A percentile compares a stretch with the other conserved stretches of the same genome.
phyloP scores from a whole-genome alignment of 306 rosid genomes.

The Vachellia collinsii region DNA sequence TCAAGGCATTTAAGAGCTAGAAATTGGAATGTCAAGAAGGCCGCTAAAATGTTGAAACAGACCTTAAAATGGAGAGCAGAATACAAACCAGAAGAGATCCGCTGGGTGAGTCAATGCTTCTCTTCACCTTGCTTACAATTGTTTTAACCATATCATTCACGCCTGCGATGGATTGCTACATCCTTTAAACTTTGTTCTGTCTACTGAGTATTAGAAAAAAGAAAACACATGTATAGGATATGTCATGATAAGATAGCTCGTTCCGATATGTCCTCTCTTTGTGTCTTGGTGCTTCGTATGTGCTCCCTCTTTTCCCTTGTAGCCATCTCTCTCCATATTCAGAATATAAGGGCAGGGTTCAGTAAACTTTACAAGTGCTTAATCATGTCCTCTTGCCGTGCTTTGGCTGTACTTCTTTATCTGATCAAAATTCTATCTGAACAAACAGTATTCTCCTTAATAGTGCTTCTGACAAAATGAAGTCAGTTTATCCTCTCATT shows the following conservation, averaged over 20 bases:
- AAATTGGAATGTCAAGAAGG: constrained; percentile 11
- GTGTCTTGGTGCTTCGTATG: neutral
- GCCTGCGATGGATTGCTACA: neutral
- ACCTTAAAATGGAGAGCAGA: constrained; percentile 13
- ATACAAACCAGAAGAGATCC: constrained; percentile 7
- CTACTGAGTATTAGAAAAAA: neutral
- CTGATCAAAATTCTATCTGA: neutral
- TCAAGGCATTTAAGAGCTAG: constrained; percentile 11
- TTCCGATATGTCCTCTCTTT: neutral
- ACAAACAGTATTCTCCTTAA: neutral
- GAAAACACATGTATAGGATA: neutral
- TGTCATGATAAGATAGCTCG: neutral
- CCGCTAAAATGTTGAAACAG: constrained; percentile 4
- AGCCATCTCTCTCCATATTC: neutral
- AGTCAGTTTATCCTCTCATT: neutral
- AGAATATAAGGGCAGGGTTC: neutral
- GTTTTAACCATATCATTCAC: neutral
- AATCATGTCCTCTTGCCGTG: neutral
- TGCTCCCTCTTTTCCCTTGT: neutral
- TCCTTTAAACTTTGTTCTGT: neutral
- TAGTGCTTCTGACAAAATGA: neutral
- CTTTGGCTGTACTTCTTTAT: neutral
- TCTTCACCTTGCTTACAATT: neutral
- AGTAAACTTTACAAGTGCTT: neutral
- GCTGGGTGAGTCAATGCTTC: constrained; percentile 7